phyloP scores from a whole-genome alignment of 768 basidiomycete species.

The Lactifluus piperatus region DNA sequence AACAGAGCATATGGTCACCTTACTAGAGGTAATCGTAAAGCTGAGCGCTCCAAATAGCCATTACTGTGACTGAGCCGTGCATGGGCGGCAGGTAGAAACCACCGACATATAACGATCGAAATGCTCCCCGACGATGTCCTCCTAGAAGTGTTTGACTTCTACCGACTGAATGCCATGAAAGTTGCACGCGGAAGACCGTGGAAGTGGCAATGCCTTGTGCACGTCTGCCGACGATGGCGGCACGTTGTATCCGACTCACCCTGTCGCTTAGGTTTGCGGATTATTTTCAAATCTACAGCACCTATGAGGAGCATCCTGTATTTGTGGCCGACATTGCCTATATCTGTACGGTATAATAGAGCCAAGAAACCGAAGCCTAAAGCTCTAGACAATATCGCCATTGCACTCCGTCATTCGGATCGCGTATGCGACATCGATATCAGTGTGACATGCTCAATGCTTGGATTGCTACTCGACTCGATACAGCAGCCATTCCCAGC shows the following conservation, averaged over 20 bases:
- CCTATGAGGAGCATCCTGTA: background rate
- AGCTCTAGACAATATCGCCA: background rate
- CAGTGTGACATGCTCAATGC: background rate
- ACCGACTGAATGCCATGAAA: background rate
- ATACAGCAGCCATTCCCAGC: slow-evolving; percentile 22
- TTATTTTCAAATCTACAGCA: background rate
- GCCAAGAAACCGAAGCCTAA: background rate
- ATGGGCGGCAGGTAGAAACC: background rate
- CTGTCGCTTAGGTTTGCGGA: background rate
- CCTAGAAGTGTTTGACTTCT: background rate
- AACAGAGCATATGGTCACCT: background rate
- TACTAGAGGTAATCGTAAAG: background rate
- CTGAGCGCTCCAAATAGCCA: background rate
- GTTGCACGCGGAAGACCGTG: background rate
- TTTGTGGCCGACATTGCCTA: background rate
- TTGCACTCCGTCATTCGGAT: background rate
- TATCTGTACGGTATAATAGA: background rate
- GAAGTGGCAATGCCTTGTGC: background rate
- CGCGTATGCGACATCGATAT: background rate
- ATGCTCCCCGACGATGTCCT: background rate
- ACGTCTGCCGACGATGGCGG: background rate
- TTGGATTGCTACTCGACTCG: slow-evolving; percentile 23
- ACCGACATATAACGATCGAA: background rate
- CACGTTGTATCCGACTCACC: background rate
- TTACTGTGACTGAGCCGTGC: background rate